Evolutionary conservation across 176 grass and related monocot genomes (phyloP), one percentile per base, ranked within the genome.

Genomic region (Cenchrus fungigraminus): DNA sequence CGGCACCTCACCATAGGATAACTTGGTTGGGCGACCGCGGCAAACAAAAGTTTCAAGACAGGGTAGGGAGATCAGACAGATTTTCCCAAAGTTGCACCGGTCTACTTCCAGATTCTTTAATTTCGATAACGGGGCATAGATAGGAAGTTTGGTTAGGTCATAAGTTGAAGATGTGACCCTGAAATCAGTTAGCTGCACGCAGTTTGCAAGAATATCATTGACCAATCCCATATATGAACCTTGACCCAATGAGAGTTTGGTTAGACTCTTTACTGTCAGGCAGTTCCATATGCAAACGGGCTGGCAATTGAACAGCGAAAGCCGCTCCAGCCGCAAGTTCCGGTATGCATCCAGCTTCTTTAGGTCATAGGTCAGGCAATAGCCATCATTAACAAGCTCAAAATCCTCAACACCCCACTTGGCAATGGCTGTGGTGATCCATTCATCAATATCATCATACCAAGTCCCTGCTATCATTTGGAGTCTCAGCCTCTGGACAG

Each of bases 1-100:
- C 49, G 78, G 85, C 49, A 75, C 70, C 12, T 81, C 47, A 15
- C 58, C 60, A 47, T 81, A 74, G 10, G 45, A 65, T 57, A 87
- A 12, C 51, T 59, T 67, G 25, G 51, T 74, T 19, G 85, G 62
- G 61, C 54, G 78, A 49, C 85, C 78, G 0, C 53, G 71, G 15
- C 63, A 87, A 76, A 56, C 52, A 59, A 76, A 61, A 29, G 28
- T 76, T 68, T 82, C 71, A 43, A 77, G 79, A 77, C 62, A 76
- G 61, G 86, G 79, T 17, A 87, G 62, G 0, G 12, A 81, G 8
- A 16, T 34, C 22, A 82, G 19, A 82, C 51, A 77, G 44, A 76
- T 82, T 69, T 82, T 76, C 63, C 28, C 64, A 42, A 70, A 51
- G 52, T 12, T 60, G 79, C 79, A 87, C 12, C 56, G 17, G 19